Percentiles rank a stretch among this genome's conserved stretches.
Conservation (phyloP, 2,329 filamentous ascomycete species). For the Cladosporium sphaerospermum region DNA sequence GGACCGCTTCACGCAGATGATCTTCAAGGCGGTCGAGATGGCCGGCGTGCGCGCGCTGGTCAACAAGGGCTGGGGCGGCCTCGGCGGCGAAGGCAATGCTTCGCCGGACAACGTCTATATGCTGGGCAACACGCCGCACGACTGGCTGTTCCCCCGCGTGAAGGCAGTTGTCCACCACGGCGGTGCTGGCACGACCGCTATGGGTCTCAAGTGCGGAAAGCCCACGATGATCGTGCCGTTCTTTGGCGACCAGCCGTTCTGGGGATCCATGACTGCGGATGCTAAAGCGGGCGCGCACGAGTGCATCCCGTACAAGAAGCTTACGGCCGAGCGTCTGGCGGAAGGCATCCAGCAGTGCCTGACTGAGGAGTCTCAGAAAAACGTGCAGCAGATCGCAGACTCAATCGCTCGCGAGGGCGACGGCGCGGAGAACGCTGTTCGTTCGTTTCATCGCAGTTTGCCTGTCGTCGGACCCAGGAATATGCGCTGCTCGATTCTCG, state of each 20-base stretch:
- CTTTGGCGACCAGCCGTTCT: constrained; percentile 75
- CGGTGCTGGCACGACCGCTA: constrained; percentile 69
- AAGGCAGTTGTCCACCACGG: constrained; percentile 53
- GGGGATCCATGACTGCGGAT: constrained; percentile 63
- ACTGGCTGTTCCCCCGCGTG: constrained; percentile 54
- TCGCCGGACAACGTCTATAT: constrained; percentile 41
- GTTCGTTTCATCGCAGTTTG: constrained; percentile 58
- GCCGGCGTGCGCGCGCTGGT: constrained; percentile 48
- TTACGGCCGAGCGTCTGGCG: constrained; percentile 58
- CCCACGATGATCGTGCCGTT: constrained; percentile 74
- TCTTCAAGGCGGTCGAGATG: constrained; percentile 61
- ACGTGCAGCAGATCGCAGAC: constrained; percentile 54
- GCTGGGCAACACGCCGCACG: constrained; percentile 51
- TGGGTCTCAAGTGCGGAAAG: constrained; percentile 63
- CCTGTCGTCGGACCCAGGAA: constrained; percentile 38
- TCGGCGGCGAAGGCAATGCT: constrained; percentile 36
- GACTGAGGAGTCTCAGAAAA: constrained; percentile 53
- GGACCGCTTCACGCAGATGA: constrained; percentile 60
- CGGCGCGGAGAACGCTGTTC: constrained; percentile 63
- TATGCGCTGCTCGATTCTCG: constrained; percentile 61
- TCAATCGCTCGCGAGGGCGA: constrained; percentile 61
- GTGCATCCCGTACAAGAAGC: constrained; percentile 61
- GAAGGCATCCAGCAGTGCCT: constrained; percentile 66
- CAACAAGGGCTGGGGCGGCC: constrained; percentile 49
- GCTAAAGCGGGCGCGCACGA: constrained; percentile 57